Percentiles rank a stretch among this genome's conserved stretches.
phyloP scores from a whole-genome alignment of 2,329 filamentous ascomycete species.

The Aspergillus intermedius region DNA sequence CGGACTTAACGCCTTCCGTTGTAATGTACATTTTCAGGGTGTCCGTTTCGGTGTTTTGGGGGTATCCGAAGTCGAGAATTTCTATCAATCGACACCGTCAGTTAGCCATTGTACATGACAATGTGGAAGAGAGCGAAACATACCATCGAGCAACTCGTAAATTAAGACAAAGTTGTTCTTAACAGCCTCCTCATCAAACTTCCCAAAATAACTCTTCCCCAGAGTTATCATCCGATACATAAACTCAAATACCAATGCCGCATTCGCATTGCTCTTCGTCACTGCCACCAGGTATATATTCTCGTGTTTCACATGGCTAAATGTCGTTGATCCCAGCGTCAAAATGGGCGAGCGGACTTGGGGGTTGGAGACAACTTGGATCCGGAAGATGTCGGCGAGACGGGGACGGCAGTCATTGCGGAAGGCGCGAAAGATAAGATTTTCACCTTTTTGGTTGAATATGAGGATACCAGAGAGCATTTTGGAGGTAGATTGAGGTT shows the following conservation, averaged over 20 bases:
- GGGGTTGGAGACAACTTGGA: constrained; percentile 97
- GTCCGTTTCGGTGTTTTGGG: constrained; percentile 97
- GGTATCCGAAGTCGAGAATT: constrained; percentile 98
- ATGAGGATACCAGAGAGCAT: constrained; percentile 98
- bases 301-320: constrained; percentile 98
- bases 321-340: constrained; percentile 94
- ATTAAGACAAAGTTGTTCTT: constrained; percentile 99
- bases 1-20: constrained; percentile 95
- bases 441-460: constrained; percentile 99
- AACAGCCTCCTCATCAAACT: constrained; percentile 98
- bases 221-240: constrained; percentile 85
- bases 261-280: constrained; percentile 98
- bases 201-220: constrained; percentile 94
- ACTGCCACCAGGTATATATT: constrained; percentile 98
- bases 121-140: constrained; percentile 13
- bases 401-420: constrained; percentile 96
- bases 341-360: constrained; percentile 96
- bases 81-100: constrained; percentile 47
- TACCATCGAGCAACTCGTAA: constrained; percentile 92
- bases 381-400: constrained; percentile 97
- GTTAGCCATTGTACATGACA: neutral
- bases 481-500: constrained; percentile 1
- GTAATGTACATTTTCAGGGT: constrained; percentile 99
- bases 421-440: constrained; percentile 98
- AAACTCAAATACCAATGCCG: constrained; percentile 95